Conservation (phyloP, 495 filamentous ascomycete species). For the Talaromyces nanjingensis region DNA sequence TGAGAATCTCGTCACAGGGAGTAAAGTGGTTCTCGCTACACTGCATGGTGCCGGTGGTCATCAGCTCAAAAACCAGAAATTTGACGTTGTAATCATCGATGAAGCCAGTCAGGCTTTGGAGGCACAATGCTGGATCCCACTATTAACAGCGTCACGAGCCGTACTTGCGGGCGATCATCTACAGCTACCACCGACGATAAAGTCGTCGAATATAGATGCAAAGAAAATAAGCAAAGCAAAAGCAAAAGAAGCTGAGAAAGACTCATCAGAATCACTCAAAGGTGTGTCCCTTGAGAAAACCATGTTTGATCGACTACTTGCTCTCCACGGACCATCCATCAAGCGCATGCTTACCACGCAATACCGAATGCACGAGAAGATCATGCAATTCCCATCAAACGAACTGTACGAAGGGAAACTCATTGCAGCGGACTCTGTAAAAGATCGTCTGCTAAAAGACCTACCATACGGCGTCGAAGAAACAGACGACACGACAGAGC, state of each 20-base stretch:
- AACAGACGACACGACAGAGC: constrained; percentile 82
- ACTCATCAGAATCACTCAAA: constrained; percentile 18
- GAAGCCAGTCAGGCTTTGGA: constrained; percentile 95
- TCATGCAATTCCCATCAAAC: constrained; percentile 89
- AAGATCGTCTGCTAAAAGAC: constrained; percentile 63
- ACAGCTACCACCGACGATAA: constrained; percentile 91
- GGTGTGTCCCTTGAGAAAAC: constrained; percentile 68
- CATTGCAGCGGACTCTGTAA: constrained; percentile 71
- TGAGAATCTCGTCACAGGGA: constrained; percentile 60
- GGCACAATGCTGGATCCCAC: constrained; percentile 95
- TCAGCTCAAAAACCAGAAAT: constrained; percentile 71
- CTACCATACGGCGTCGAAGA: constrained; percentile 72
- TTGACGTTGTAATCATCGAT: constrained; percentile 93
- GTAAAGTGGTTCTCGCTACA: constrained; percentile 85
- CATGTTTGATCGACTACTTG: constrained; percentile 82
- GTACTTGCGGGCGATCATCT: constrained; percentile 92
- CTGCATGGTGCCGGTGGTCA: constrained; percentile 87
- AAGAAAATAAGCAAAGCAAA: constrained; percentile 23
- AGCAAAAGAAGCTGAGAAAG: constrained; percentile 38
- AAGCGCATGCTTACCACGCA: constrained; percentile 97
- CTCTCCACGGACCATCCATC: constrained; percentile 71
- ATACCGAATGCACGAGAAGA: constrained; percentile 94
- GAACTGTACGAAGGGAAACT: constrained; percentile 80
- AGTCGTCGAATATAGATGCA: constrained; percentile 40
- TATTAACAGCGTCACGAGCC: constrained; percentile 73